Evolutionary conservation across 345 rosid genomes (phyloP).

Genomic region (Citrus inodora): DNA sequence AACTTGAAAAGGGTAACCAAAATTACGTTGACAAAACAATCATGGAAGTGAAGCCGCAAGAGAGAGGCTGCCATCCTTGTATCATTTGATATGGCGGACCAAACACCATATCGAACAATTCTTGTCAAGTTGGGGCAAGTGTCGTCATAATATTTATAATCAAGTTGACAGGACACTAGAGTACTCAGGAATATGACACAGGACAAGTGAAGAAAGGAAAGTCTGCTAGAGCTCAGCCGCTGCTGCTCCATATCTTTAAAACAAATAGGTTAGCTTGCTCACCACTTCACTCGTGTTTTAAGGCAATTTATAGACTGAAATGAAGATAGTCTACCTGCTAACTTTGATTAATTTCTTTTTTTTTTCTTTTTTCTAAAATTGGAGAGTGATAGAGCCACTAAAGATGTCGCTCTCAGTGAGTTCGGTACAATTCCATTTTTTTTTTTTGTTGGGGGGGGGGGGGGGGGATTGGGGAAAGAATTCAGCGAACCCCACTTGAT

Average conservation of each 20-base stretch:
- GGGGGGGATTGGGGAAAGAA: constrained; percentile 15
- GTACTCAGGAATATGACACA: constrained; percentile 29
- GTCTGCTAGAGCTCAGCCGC: constrained; percentile 10
- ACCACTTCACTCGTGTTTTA: neutral
- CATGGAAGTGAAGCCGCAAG: constrained; percentile 67
- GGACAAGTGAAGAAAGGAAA: constrained; percentile 21
- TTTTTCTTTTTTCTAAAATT: neutral
- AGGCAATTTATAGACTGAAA: constrained; percentile 34
- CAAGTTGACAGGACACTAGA: constrained; percentile 46
- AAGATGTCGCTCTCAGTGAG: constrained; percentile 29
- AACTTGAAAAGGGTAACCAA: neutral
- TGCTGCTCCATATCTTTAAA: constrained; percentile 31
- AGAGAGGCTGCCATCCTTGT: constrained; percentile 71
- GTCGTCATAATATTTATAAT: constrained; percentile 43
- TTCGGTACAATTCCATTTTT: constrained; percentile 45
- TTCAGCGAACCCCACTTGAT: constrained; percentile 21
- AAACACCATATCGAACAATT: constrained; percentile 44
- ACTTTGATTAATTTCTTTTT: neutral
- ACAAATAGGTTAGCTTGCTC: neutral
- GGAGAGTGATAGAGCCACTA: constrained; percentile 35
- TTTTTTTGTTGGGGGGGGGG: neutral
- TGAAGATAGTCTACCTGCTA: neutral
- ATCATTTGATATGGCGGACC: constrained; percentile 54
- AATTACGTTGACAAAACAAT: constrained; percentile 62
- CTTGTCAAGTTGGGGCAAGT: constrained; percentile 44